Conservation (phyloP, 2,329 filamentous ascomycete genomes). For the Ustilaginoidea virens region DNA sequence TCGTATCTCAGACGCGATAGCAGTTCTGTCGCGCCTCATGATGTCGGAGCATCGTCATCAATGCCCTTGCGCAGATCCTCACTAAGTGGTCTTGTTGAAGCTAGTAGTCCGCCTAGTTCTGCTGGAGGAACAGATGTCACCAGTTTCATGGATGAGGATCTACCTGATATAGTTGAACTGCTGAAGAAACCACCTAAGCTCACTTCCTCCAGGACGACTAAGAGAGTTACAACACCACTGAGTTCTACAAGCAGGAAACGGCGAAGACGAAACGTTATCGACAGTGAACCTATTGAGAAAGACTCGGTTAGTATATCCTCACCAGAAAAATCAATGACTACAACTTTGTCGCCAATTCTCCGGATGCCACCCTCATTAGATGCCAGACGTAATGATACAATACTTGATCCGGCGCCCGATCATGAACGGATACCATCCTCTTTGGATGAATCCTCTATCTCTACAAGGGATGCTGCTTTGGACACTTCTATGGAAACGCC, state of each 20-base stretch:
- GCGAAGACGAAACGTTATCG: slow-evolving; percentile 14
- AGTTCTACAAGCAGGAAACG: slow-evolving; percentile 15
- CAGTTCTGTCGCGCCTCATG: slow-evolving; percentile 7
- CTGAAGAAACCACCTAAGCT: slow-evolving; percentile 9
- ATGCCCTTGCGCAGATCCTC: slow-evolving; percentile 16
- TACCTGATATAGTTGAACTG: slow-evolving; percentile 22
- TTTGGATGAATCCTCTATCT: too few relatives aligned
- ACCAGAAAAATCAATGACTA: not conserved
- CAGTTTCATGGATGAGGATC: slow-evolving; percentile 20
- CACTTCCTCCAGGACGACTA: slow-evolving; percentile 7
- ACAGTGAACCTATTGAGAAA: slow-evolving; percentile 16
- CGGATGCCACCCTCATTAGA: not conserved
- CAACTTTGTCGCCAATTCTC: not conserved
- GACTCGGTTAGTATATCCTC: not conserved
- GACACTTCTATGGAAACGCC: too few relatives aligned
- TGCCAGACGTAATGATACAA: not conserved
- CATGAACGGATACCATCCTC: too few relatives aligned
- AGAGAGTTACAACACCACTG: slow-evolving; percentile 11
- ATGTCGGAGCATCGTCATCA: slow-evolving; percentile 12
- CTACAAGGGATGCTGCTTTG: too few relatives aligned
- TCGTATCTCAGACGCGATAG: slow-evolving; percentile 2
- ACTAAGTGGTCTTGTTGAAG: slow-evolving; percentile 9
- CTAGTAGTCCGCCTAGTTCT: slow-evolving; percentile 20
- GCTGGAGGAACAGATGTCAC: slow-evolving; percentile 21
- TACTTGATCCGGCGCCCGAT: too few relatives aligned